Percentiles rank a stretch among this genome's conserved stretches.
Evolutionary conservation across 2,329 filamentous ascomycete species (phyloP).

Genomic region (Moelleriella libera): DNA sequence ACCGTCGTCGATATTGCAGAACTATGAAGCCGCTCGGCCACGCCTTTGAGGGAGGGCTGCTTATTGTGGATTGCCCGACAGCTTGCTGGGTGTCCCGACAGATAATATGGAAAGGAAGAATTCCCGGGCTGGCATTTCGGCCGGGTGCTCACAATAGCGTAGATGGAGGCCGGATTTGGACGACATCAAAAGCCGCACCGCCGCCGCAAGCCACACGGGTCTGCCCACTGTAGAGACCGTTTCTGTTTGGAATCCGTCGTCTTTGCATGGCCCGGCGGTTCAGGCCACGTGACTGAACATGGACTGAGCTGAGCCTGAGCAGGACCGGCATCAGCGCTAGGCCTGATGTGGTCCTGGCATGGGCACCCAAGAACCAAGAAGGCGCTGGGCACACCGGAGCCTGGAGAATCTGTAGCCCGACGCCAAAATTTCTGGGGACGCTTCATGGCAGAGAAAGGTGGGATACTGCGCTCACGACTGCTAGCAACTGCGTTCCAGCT

Average conservation of each 20-base stretch:
- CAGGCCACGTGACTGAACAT: not conserved
- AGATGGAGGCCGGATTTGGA: not conserved
- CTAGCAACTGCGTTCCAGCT: constrained; percentile 1
- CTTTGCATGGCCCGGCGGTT: not conserved
- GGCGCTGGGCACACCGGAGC: constrained; percentile 10
- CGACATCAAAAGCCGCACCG: not conserved
- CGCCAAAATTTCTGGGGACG: constrained; percentile 23
- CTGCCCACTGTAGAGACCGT: not conserved
- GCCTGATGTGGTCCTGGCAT: not conserved
- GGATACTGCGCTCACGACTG: constrained; percentile 18
- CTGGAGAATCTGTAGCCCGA: constrained; percentile 25
- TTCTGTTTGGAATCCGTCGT: not conserved
- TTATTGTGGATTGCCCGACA: not conserved
- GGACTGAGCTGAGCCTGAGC: not conserved
- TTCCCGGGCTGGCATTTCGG: not conserved
- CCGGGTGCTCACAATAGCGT: not conserved
- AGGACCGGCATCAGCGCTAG: not conserved
- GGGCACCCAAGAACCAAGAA: not conserved
- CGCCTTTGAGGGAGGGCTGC: not conserved
- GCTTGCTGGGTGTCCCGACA: not conserved
- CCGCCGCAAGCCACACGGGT: not conserved
- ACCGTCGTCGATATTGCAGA: not conserved
- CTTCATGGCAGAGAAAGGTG: constrained; percentile 15
- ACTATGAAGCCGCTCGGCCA: not conserved
- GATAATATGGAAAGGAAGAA: not conserved